Evolutionary conservation across 192 early-diverging fungal species (phyloP).

Genomic region (Entomortierella lignicola): DNA sequence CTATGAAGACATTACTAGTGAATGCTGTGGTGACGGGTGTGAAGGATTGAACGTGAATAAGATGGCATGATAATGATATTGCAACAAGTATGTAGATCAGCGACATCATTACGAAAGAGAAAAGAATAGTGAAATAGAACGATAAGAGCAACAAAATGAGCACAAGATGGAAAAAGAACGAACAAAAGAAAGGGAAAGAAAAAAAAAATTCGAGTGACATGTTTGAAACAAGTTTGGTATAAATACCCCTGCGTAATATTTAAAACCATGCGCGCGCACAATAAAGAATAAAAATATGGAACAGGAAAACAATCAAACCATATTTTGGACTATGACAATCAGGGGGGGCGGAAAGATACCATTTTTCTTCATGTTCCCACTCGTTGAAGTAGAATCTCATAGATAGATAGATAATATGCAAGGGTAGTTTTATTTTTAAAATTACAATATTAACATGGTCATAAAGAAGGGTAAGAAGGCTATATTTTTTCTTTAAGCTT

Average conservation of each 20-base stretch:
- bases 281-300: not conserved
- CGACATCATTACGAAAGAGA: not conserved
- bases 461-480: too few species aligned
- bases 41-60: not conserved
- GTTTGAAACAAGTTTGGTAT: not conserved
- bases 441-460: too few species aligned
- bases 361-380: too few species aligned
- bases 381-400: too few species aligned
- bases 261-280: too few species aligned
- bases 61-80: not conserved
- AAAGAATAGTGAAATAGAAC: not conserved
- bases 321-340: too few species aligned
- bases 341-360: too few species aligned
- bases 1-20: not conserved
- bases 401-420: too few species aligned
- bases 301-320: too few species aligned
- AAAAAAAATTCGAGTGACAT: not conserved
- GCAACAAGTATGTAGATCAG: not conserved
- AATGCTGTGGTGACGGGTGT: not conserved
- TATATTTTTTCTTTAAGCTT: too few species aligned
- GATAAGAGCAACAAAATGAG: not conserved
- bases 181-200: not conserved
- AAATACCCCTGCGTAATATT: too few species aligned
- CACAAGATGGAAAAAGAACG: not conserved
- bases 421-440: too few species aligned